phyloP scores from a whole-genome alignment of 2,329 filamentous ascomycete species.

The Xylariaceae sp. region DNA sequence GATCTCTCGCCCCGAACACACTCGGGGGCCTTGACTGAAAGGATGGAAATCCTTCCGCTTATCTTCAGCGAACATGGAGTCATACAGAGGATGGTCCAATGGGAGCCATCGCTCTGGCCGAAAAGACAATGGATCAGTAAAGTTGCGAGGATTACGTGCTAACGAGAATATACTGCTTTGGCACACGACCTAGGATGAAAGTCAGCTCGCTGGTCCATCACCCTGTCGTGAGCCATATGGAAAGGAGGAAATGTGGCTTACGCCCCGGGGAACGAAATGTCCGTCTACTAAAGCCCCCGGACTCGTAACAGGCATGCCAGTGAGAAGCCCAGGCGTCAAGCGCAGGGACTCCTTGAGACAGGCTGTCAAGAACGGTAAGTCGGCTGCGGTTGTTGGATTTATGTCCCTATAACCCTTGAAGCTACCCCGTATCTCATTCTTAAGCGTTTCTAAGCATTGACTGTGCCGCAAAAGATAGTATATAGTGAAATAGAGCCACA shows the following conservation, averaged over 20 bases:
- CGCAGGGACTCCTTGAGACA: slow-evolving; percentile 27
- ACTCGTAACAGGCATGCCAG: slow-evolving; percentile 25
- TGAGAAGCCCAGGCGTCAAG: slow-evolving; percentile 23
- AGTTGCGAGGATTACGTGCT: not conserved
- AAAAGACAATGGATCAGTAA: slow-evolving; percentile 1
- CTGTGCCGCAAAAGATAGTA: slow-evolving; percentile 33
- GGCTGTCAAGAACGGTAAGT: slow-evolving; percentile 23
- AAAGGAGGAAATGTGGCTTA: too few relatives aligned
- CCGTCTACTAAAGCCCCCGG: slow-evolving; percentile 27
- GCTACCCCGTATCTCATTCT: slow-evolving; percentile 32
- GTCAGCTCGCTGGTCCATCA: too few relatives aligned
- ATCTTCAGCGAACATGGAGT: not conserved
- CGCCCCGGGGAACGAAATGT: slow-evolving; percentile 18
- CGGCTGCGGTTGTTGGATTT: slow-evolving; percentile 14
- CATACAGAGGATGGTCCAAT: slow-evolving; percentile 1
- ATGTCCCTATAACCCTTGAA: slow-evolving; percentile 28
- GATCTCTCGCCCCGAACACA: slow-evolving; percentile 1
- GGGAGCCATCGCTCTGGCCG: slow-evolving; percentile 5
- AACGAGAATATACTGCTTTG: not conserved
- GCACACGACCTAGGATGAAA: too few relatives aligned
- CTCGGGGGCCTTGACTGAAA: slow-evolving; percentile 3
- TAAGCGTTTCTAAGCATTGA: slow-evolving; percentile 31
- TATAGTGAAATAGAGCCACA: slow-evolving; percentile 12
- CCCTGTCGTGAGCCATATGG: too few relatives aligned
- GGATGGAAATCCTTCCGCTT: not conserved